Evolutionary conservation across 192 early-diverging fungal species (phyloP), one percentile per base, ranked within the genome.

Genomic region (Backusella luteola): DNA sequence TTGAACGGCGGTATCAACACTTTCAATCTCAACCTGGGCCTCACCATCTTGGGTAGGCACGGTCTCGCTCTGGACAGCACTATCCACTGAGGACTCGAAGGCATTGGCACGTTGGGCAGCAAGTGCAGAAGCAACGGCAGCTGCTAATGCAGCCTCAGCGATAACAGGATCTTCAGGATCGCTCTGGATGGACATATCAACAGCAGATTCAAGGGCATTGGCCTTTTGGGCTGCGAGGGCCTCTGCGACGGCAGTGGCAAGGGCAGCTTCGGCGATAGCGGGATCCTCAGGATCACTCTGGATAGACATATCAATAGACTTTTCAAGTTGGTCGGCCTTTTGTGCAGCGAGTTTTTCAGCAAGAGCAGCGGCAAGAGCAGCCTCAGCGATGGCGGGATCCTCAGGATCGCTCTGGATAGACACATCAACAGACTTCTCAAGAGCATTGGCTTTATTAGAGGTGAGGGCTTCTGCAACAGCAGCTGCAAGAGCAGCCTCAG

Each of bases 171-270:
- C 53, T 5, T 67, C 32, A 17, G 59, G 59, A 34, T 66, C 59
- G 1, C 21, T 35, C 3, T 63, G 56, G 12, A 63, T 63, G 4
- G 53, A 59, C 7, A 59, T 21, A 59, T 53, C 49, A 7, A 66
- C 63, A 11, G 59, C 59, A 11, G 59, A 26, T 32, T 26, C 63
- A 34, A 66, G 9, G 1, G 9, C 0, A 14, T 0, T 66, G 2
- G 63, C 63, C 23, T n/a, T 26, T 2, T 66, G 5, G 6, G 83
- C 76, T 4, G 69, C 79, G 4, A 78, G 76, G 15, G 76, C 79
- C 15, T 75, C 29, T 32, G 29, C 29, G 29, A 32, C 34, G n/a
- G 67, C 67, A 36, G 12, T 19, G 15, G 67, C 67, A n/a, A 35
- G 34, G 0, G 67, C 67, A 3, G 12, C 34, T 36, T 36, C 34